Conservation (phyloP, 495 filamentous ascomycete species). For the Achaetomiella virescens region DNA sequence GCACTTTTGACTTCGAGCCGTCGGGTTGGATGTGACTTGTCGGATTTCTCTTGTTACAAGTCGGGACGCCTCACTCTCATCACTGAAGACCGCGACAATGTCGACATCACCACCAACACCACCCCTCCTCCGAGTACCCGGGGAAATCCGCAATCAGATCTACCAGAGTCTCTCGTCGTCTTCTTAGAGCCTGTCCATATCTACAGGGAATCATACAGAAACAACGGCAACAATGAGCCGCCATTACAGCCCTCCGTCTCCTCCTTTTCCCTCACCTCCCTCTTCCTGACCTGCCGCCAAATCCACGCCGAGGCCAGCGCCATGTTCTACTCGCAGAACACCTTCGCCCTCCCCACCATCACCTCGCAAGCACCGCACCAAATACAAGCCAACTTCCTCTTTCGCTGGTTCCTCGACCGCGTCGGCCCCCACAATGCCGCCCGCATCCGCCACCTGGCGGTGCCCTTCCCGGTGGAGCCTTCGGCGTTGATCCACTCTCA, state of each 20-base stretch:
- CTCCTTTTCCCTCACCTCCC: not conserved
- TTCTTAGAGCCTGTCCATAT: conserved; percentile 6
- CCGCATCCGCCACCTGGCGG: conserved; percentile 3
- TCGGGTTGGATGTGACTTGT: too few species aligned
- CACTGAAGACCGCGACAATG: not conserved
- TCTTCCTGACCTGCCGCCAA: conserved; percentile 12
- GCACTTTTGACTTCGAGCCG: too few species aligned
- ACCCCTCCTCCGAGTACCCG: conserved; percentile 8
- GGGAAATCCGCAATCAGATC: conserved; percentile 21
- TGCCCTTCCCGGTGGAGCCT: conserved; percentile 11
- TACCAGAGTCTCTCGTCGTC: conserved; percentile 12
- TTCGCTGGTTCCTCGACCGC: conserved; percentile 19
- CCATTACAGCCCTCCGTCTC: not conserved
- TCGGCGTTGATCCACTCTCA: conserved; percentile 22
- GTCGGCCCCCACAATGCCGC: conserved; percentile 9
- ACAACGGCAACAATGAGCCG: not conserved
- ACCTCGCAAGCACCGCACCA: conserved; percentile 4
- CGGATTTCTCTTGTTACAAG: not conserved
- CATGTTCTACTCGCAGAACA: conserved; percentile 16
- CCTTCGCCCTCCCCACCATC: conserved; percentile 1
- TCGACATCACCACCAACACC: not conserved
- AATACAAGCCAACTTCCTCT: conserved; percentile 14
- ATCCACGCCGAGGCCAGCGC: conserved; percentile 12
- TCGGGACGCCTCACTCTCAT: not conserved
- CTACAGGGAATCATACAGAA: not conserved